phyloP scores from a whole-genome alignment of 2,329 filamentous ascomycete genomes.

The Diaporthe aspalathi region DNA sequence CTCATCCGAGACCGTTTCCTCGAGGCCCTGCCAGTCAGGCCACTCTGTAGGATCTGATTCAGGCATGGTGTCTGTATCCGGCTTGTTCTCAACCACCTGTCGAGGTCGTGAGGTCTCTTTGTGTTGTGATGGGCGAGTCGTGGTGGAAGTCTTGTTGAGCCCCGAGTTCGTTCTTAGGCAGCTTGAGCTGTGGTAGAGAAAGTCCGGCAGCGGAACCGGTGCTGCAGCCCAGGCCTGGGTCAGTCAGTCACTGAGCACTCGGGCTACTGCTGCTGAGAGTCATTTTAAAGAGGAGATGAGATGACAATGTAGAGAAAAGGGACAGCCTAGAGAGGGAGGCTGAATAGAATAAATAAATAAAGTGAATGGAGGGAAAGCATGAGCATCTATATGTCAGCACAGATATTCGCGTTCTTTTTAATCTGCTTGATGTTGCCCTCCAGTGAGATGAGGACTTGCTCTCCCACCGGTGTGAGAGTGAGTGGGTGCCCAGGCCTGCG shows the following conservation, averaged over 20 bases:
- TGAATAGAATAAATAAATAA: background rate
- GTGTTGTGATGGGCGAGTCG: background rate
- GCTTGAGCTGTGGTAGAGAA: conserved; percentile 5
- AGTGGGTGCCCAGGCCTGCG: background rate
- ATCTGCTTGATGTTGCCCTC: conserved; percentile 18
- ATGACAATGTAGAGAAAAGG: background rate
- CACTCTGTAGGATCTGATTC: conserved; percentile 45
- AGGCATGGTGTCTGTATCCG: conserved; percentile 24
- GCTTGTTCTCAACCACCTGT: conserved; percentile 10
- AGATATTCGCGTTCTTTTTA: conserved; percentile 22
- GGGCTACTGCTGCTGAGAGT: conserved; percentile 6
- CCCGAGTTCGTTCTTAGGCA: conserved; percentile 1
- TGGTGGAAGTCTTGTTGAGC: conserved; percentile 5
- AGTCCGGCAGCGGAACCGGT: conserved; percentile 18
- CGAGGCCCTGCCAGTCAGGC: conserved; percentile 69
- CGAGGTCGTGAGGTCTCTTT: background rate
- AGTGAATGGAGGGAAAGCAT: background rate
- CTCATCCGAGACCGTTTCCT: conserved; percentile 76
- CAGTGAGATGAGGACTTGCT: background rate
- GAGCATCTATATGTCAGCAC: conserved; percentile 14
- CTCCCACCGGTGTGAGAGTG: background rate
- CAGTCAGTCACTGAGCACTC: conserved; percentile 28
- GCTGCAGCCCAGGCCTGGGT: background rate
- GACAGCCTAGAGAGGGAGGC: too few species aligned
- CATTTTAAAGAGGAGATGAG: conserved; percentile 14